Percentiles rank a stretch among this genome's conserved stretches.
phyloP scores from a whole-genome alignment of 2,329 filamentous ascomycete species.

The Stagonosporopsis cucurbitacearum region DNA sequence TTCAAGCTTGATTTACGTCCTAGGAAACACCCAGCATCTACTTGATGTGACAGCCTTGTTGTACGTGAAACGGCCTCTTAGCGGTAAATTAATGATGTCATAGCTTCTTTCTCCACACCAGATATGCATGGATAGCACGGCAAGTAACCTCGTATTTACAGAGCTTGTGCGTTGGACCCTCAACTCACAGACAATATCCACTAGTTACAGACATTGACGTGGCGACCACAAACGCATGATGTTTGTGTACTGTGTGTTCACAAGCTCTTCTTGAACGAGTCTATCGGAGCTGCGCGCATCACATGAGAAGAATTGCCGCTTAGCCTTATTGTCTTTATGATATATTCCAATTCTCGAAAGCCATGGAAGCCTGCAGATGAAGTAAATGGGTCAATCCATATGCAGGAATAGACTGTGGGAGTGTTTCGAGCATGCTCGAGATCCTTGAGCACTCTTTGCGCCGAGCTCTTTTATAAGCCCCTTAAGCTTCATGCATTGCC shows the following conservation, averaged over 20 bases:
- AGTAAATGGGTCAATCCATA: too few relatives aligned
- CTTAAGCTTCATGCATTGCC: too few relatives aligned
- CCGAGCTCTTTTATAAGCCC: too few relatives aligned
- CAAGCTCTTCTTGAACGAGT: not conserved
- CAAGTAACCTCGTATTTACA: constrained; percentile 9
- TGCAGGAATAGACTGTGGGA: too few relatives aligned
- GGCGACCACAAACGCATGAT: not conserved
- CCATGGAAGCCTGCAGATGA: too few relatives aligned
- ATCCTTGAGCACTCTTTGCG: too few relatives aligned
- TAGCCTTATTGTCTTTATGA: too few relatives aligned
- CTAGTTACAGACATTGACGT: constrained; percentile 4
- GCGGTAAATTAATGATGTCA: constrained; percentile 5
- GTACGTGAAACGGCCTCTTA: not conserved
- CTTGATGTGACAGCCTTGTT: not conserved
- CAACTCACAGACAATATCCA: constrained; percentile 1
- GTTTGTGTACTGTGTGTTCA: not conserved
- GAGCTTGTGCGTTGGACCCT: constrained; percentile 2
- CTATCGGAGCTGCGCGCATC: not conserved
- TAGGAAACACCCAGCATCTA: not conserved
- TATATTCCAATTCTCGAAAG: too few relatives aligned
- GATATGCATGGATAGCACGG: constrained; percentile 2
- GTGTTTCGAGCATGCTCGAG: too few relatives aligned
- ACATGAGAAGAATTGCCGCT: too few relatives aligned
- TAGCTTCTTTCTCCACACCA: constrained; percentile 3
- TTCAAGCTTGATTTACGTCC: too few relatives aligned